Evolutionary conservation across 352 stramenopile species (phyloP), one percentile per base, ranked within the genome.

Genomic region (Nothophytophthora sp.): DNA sequence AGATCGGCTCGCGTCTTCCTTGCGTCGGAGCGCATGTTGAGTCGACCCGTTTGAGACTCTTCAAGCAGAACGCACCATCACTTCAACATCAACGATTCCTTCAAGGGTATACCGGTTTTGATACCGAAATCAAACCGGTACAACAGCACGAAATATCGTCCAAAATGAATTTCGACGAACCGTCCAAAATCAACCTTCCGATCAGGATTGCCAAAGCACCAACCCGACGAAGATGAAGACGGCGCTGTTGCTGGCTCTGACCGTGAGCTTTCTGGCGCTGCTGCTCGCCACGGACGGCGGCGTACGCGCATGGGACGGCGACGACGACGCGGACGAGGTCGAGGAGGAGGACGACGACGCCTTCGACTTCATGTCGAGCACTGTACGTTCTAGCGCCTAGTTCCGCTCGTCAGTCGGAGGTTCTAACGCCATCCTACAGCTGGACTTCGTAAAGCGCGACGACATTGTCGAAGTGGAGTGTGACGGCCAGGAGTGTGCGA

Each of bases 391-490:
- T n/a, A n/a, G n/a, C n/a, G n/a, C 33, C 3, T 18, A 16, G 25
- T 16, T 15, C 37, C 29, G 25, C 30, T n/a, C 16, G 16, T 20
- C 16, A 28, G 19, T 34, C 9, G 40, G 34, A 54, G 44, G 13
- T 25, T 38, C 20, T 39, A 39, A 23, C 33, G 25, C 36, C 4
- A 20, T 36, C 22, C 47, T 62, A 32, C 23, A 73, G 64, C 23
- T 75, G 20, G 50, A 74, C 35, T 51, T 60, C 32, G 27, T 49
- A 22, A 68, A 65, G 47, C 30, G 25, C 50, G 33, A 60, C 15
- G 55, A 59, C 7, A 20, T 73, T 15, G 43, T 71, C 28, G 64
- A 72, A 41, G 64, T 73, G 20, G 30, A 67, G 11, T 88, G 74
- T 40, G 46, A 65, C 5, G 62, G 56, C 4, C 60, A 75, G 11